These are phyloP conservation scores for Mucor piriformis DNA, from an alignment of 371 early-diverging fungal species.

Conservation along the genomic window DNA sequence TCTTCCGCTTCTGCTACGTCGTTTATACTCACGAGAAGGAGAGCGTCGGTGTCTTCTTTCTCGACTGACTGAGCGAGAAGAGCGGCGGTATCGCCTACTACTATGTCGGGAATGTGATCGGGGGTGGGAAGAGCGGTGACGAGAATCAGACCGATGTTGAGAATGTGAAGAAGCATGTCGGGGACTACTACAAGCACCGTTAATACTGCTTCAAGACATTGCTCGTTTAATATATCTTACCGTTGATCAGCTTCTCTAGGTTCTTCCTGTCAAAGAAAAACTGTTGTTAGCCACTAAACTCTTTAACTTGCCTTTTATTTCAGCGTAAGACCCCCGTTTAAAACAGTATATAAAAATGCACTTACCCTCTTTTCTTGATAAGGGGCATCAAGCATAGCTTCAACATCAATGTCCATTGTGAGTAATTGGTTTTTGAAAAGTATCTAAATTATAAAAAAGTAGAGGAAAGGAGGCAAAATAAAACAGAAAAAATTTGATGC, in stretches of 20 bases:
- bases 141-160: slow-evolving; percentile 35
- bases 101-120: slow-evolving; percentile 53
- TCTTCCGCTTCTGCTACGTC: slow-evolving; percentile 30
- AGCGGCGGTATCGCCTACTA: slow-evolving; percentile 37
- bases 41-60: slow-evolving; percentile 36
- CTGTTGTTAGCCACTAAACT: background rate
- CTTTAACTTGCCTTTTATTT: background rate
- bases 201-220: background rate
- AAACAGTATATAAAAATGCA: background rate
- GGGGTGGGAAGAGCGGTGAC: slow-evolving; percentile 41
- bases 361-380: slow-evolving; percentile 67
- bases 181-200: slow-evolving; percentile 5
- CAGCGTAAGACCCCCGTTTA: background rate
- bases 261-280: slow-evolving; percentile 14
- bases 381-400: slow-evolving; percentile 87
- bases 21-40: slow-evolving; percentile 26
- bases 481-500: slow-evolving; percentile 27
- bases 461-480: background rate
- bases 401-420: slow-evolving; percentile 65
- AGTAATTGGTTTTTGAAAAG: background rate
- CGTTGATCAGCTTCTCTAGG: slow-evolving; percentile 34
- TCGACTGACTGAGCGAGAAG: slow-evolving; percentile 45
- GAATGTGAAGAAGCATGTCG: slow-evolving; percentile 23
- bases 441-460: background rate
- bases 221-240: slow-evolving; percentile 9